Evolutionary conservation across 129 eudicot genomes (phyloP).

Genomic region (Chrysanthemum makinoi): DNA sequence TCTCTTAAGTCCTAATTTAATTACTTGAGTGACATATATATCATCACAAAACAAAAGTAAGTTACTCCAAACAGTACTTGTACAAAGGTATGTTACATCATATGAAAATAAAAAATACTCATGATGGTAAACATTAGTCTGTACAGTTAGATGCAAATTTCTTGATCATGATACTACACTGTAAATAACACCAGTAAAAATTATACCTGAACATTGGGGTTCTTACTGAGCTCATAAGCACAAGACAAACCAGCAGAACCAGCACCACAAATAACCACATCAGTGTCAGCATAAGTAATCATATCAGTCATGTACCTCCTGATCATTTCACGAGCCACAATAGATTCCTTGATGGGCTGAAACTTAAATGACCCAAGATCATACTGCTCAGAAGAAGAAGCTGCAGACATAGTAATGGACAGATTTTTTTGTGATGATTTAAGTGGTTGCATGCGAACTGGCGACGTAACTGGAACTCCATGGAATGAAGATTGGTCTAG

Average conservation of each 20-base stretch:
- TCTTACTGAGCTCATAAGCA: slow-evolving; percentile 57
- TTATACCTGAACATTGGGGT: slow-evolving; percentile 38
- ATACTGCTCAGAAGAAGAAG: slow-evolving; percentile 29
- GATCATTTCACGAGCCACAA: slow-evolving; percentile 56
- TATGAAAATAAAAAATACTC: no score
- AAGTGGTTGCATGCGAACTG: slow-evolving; percentile 35
- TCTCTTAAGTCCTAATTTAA: no score
- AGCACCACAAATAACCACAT: slow-evolving; percentile 50
- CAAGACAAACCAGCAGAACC: slow-evolving; percentile 59
- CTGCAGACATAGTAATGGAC: slow-evolving; percentile 50
- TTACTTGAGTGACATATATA: no score
- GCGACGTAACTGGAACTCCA: slow-evolving; percentile 38
- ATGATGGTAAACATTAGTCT: background rate
- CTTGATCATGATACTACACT: no score
- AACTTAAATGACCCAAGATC: slow-evolving; percentile 42
- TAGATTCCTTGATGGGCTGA: slow-evolving; percentile 49
- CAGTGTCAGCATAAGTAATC: slow-evolving; percentile 57
- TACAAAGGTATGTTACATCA: no score
- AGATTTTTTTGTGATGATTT: slow-evolving; percentile 39
- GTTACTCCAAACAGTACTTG: no score
- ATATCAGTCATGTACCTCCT: slow-evolving; percentile 60
- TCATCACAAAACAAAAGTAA: no score
- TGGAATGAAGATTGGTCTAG: slow-evolving; percentile 48
- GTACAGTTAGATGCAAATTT: background rate
- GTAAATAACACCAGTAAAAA: background rate